These are phyloP conservation scores for Parathielavia hyrcaniae DNA, from an alignment of 495 filamentous ascomycete species.

Conservation along the genomic window DNA sequence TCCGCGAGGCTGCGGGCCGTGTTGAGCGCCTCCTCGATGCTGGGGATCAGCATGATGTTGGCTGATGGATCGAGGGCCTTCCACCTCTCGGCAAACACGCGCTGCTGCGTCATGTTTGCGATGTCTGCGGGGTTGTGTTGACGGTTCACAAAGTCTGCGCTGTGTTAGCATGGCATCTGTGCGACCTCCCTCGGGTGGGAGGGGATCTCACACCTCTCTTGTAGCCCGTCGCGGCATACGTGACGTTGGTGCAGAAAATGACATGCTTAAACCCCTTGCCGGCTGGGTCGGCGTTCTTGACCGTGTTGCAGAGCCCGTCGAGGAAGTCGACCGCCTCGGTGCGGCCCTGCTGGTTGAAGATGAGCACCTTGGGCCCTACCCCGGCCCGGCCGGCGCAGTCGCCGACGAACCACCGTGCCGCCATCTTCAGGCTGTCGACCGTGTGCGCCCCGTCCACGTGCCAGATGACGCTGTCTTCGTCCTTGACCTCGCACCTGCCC, in stretches of 20 bases:
- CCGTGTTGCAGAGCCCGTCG: slow-evolving; percentile 53
- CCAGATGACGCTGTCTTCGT: slow-evolving; percentile 65
- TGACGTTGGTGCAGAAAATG: slow-evolving; percentile 85
- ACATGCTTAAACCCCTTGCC: slow-evolving; percentile 65
- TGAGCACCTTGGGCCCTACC: slow-evolving; percentile 53
- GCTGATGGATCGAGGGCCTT: slow-evolving; percentile 54
- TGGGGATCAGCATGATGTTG: slow-evolving; percentile 59
- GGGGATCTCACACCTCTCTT: slow-evolving; percentile 43
- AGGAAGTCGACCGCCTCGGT: slow-evolving; percentile 68
- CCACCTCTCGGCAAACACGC: slow-evolving; percentile 68
- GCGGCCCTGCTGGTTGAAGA: slow-evolving; percentile 95
- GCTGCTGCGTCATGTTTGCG: slow-evolving; percentile 65
- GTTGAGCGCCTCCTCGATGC: slow-evolving; percentile 80
- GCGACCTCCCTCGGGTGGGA: slow-evolving; percentile 19
- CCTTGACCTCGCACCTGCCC: slow-evolving; percentile 75
- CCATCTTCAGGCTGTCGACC: slow-evolving; percentile 73
- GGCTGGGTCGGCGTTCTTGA: slow-evolving; percentile 38
- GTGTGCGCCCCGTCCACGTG: slow-evolving; percentile 92
- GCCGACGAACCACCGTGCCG: slow-evolving; percentile 68
- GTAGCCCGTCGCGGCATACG: slow-evolving; percentile 64
- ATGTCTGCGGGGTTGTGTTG: slow-evolving; percentile 64
- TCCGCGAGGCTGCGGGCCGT: slow-evolving; percentile 50
- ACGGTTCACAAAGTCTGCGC: slow-evolving; percentile 74
- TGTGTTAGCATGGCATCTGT: not conserved
- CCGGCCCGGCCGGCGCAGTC: slow-evolving; percentile 28